Evolutionary conservation across 148 eudicot species (phyloP).

Genomic region (Rhododendron simsii): DNA sequence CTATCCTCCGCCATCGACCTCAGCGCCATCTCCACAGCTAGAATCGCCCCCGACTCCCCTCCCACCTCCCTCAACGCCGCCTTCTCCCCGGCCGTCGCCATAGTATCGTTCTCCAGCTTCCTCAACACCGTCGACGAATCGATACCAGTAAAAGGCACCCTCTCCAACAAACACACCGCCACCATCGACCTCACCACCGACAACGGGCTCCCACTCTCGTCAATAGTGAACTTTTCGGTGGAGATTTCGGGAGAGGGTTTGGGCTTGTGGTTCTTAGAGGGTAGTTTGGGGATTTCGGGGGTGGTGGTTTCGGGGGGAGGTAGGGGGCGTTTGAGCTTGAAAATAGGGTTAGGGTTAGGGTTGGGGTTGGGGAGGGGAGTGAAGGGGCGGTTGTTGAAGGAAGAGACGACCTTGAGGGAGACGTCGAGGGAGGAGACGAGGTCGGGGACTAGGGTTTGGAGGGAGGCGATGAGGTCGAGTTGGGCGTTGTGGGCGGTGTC

Average conservation of each 20-base stretch:
- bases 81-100: conserved; percentile 42
- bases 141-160: conserved; percentile 58
- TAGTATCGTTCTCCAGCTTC: conserved; percentile 61
- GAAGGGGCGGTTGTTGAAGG: conserved; percentile 53
- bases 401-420: conserved; percentile 60
- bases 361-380: conserved; percentile 25
- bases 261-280: neutral
- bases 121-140: conserved; percentile 74
- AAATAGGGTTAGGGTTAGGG: conserved; percentile 26
- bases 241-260: neutral
- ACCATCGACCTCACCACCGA: conserved; percentile 64
- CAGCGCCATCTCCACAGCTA: conserved; percentile 34
- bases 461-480: conserved; percentile 55
- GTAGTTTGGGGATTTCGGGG: conserved; percentile 3
- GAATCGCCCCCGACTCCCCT: conserved; percentile 56
- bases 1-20: conserved; percentile 67
- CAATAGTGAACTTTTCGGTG: conserved; percentile 8
- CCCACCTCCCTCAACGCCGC: conserved; percentile 59
- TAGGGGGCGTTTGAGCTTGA: conserved; percentile 11
- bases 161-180: conserved; percentile 67
- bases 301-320: conserved; percentile 3
- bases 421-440: conserved; percentile 69
- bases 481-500: conserved; percentile 47
- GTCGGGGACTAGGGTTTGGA: conserved; percentile 76
- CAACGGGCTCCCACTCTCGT: conserved; percentile 37